Base-by-base conservation (phyloP, 805 yeast genomes). In the Metschnikowia colocasiae region DNA sequence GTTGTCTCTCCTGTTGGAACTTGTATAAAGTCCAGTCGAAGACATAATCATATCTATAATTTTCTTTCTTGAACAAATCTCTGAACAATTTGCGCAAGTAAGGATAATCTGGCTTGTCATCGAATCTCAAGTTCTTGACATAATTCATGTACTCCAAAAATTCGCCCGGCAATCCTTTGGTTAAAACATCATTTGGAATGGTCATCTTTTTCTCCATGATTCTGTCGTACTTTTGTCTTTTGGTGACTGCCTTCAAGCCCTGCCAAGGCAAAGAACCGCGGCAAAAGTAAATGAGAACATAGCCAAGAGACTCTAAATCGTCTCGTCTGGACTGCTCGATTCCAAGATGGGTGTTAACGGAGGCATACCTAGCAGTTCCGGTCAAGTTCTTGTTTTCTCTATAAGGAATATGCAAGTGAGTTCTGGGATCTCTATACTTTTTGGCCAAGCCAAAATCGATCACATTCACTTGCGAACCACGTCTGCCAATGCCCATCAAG, bases 11-110 rank as follows among this genome's bases (percentile, higher is more conserved):
- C 59, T 78, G 73, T 56, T 78, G 85, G 64, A 80, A 84, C 64
- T 86, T 87, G 71, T 83, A 86, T 52, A 90, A 80, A 25, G 97
- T 92, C 99, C 99, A 92, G 69, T 92, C 99, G 68, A 90, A 92
- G 19, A 94, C 82, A 67, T 90, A 92, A 69, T 92, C 98, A 67
- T 91, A 92, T 58, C 85, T 82, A 67, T 89, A 92, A 49, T 88
- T 87, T 65, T 92, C 92, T 55, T 92, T 81, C 54, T 87, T 75
- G 64, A 89, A 89, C 59, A 94, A 75, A 62, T 91, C 97, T 61
- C 97, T 82, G 70, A 92, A 86, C 48, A 92, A 75, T 64, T 88
- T 85, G 61, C 97, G 85, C 66, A 92, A 76, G 64, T 85, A 92
- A 39, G 82, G 78, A 67, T 94, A 92, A 69, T 92, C 98, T 9